Base-by-base conservation (phyloP, 1,284 basidiomycete species). In the Tetrapyrgos nigripes region DNA sequence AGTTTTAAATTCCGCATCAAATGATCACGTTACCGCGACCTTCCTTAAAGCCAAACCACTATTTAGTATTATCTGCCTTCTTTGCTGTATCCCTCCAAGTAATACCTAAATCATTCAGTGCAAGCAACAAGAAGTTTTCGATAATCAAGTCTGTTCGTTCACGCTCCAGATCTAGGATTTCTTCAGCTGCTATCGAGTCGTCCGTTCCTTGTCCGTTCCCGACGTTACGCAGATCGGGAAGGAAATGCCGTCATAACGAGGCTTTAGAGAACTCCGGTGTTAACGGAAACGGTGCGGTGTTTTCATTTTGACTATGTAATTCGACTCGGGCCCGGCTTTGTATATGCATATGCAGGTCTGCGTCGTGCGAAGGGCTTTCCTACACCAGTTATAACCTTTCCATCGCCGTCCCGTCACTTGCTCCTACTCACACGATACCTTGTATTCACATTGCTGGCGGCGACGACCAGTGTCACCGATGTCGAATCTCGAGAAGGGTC, bases 231-330 rank as follows among this genome's bases (percentile, higher is more conserved):
- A n/a, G 37, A 40, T 40, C 17, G 5, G 6, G 17, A 4, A 9
- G 17, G 17, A 4, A 40, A n/a, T 40, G 37, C 13, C 37, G 37
- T 17, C 14, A 40, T 17, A 33, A 8, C 31, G 31, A 33, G 14
- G 37, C 17, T 9, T 40, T n/a, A n/a, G 37, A 11, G 37, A 8
- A 40, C 19, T 48, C 59, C 59, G 59, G 59, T 60, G 59, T 60
- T 56, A 57, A 55, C 59, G 59, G 59, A 50, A 53, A 50, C 43
- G 44, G 44, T 53, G 58, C 58, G 37, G 37, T n/a, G 14, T 40
- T 40, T 11, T 40, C 37, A 40, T 40, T 40, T n/a, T 40, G 17
- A 40, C 13, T n/a, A 40, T 8, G 4, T n/a, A n/a, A 40, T 40
- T n/a, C 19, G n/a, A n/a, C n/a, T n/a, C n/a, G n/a, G n/a, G n/a